phyloP scores from a whole-genome alignment of 768 basidiomycete species.

The Hygrocybe punicea region DNA sequence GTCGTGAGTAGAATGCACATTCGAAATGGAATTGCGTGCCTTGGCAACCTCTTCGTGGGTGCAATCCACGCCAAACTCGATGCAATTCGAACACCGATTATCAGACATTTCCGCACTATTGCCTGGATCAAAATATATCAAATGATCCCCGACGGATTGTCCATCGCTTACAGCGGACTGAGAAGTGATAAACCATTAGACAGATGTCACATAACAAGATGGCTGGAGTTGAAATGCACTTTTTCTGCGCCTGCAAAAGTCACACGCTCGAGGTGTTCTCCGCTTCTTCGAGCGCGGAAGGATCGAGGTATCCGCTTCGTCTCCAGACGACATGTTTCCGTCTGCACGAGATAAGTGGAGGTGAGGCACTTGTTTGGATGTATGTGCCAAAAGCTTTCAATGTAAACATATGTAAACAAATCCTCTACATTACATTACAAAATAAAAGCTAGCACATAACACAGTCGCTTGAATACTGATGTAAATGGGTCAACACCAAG shows the following conservation, averaged over 20 bases:
- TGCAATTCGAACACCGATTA: constrained; percentile 62
- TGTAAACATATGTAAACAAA: no score
- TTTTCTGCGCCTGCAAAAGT: constrained; percentile 71
- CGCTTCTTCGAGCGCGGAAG: constrained; percentile 44
- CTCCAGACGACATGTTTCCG: constrained; percentile 4
- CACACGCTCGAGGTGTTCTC: constrained; percentile 65
- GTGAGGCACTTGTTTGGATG: no score
- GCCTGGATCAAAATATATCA: constrained; percentile 1
- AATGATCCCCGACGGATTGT: not conserved
- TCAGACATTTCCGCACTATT: constrained; percentile 48
- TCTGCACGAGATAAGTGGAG: no score
- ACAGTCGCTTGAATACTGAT: no score
- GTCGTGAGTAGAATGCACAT: not conserved
- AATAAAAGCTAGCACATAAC: no score
- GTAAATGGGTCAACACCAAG: no score
- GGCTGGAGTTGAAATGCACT: constrained; percentile 35
- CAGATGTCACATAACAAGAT: not conserved
- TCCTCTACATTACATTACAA: no score
- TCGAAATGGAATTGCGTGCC: constrained; percentile 38
- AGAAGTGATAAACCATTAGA: not conserved
- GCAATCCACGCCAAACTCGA: constrained; percentile 57
- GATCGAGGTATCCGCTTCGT: not conserved
- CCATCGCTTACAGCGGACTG: constrained; percentile 43
- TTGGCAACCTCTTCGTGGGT: constrained; percentile 69
- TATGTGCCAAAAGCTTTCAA: no score